These are phyloP conservation scores for Alternaria sp. DNA, from an alignment of 2,329 filamentous ascomycete genomes.

Conservation along the genomic window DNA sequence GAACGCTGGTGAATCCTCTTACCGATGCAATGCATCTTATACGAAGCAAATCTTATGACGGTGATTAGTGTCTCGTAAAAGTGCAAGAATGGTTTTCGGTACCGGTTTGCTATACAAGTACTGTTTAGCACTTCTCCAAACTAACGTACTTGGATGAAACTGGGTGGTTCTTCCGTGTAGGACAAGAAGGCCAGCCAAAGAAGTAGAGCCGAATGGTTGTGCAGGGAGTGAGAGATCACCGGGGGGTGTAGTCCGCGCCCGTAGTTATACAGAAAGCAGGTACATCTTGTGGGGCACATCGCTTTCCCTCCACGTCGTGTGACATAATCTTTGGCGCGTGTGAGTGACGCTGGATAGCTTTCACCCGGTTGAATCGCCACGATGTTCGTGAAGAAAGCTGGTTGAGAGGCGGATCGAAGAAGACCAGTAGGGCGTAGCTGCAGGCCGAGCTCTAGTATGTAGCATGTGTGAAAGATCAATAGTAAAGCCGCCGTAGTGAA, in stretches of 20 bases:
- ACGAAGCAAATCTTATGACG: neutral
- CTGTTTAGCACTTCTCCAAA: neutral
- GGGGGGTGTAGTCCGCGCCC: neutral
- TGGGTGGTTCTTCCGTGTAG: neutral
- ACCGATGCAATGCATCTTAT: neutral
- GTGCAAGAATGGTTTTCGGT: neutral
- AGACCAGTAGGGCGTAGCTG: neutral
- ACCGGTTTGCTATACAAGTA: neutral
- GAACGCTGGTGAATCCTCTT: neutral
- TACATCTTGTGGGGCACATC: neutral
- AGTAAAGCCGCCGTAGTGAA: neutral
- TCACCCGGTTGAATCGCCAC: neutral
- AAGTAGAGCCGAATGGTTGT: neutral
- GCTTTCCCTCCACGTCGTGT: neutral
- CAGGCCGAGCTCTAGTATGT: too few relatives aligned
- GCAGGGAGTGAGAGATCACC: neutral
- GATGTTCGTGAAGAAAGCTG: neutral
- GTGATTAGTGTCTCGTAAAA: neutral
- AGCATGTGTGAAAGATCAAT: neutral
- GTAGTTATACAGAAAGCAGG: neutral
- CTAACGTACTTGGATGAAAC: neutral
- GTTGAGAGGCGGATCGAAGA: neutral
- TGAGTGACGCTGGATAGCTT: neutral
- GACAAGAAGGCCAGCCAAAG: neutral
- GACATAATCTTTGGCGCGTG: neutral